A percentile compares a stretch with the other conserved stretches of the same genome.
phyloP scores from a whole-genome alignment of 805 yeast genomes.

The Zygosaccharomyces bisporus region DNA sequence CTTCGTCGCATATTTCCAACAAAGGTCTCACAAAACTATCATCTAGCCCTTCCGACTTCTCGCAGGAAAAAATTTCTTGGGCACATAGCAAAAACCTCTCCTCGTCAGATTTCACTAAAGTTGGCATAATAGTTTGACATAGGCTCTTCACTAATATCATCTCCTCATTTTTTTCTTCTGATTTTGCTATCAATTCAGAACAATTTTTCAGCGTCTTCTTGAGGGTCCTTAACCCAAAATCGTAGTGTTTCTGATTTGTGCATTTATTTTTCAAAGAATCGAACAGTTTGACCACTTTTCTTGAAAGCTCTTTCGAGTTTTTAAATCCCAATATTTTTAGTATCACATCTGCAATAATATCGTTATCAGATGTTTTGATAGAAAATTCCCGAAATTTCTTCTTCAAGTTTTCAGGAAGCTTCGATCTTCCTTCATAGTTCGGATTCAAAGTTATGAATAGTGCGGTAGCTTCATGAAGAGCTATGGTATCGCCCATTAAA shows the following conservation, averaged over 20 bases:
- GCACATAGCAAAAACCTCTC: constrained; percentile 33
- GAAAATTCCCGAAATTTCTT: constrained; percentile 73
- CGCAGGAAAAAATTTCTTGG: constrained; percentile 13
- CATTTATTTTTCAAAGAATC: constrained; percentile 38
- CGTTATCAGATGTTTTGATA: constrained; percentile 68
- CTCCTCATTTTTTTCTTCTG: constrained; percentile 10
- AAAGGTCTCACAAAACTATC: constrained; percentile 6
- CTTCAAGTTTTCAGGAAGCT: constrained; percentile 80
- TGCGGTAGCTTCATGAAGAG: constrained; percentile 52
- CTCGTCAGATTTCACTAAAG: constrained; percentile 54
- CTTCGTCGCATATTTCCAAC: constrained; percentile 32
- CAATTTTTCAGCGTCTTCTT: constrained; percentile 63
- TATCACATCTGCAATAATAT: constrained; percentile 65
- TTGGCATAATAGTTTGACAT: constrained; percentile 63
- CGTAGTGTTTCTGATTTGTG: constrained; percentile 70
- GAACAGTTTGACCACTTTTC: constrained; percentile 53
- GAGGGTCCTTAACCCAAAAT: constrained; percentile 82
- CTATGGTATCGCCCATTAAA: constrained; percentile 41
- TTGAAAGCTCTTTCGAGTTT: constrained; percentile 44
- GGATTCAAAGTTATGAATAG: constrained; percentile 92
- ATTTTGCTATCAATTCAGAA: constrained; percentile 43
- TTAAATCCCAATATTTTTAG: constrained; percentile 68
- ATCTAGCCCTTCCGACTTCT: constrained; percentile 26
- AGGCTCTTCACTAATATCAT: constrained; percentile 49
- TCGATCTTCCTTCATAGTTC: constrained; percentile 75